Conservation (phyloP, 208 protist genomes). For the Porcisia deanei region DNA sequence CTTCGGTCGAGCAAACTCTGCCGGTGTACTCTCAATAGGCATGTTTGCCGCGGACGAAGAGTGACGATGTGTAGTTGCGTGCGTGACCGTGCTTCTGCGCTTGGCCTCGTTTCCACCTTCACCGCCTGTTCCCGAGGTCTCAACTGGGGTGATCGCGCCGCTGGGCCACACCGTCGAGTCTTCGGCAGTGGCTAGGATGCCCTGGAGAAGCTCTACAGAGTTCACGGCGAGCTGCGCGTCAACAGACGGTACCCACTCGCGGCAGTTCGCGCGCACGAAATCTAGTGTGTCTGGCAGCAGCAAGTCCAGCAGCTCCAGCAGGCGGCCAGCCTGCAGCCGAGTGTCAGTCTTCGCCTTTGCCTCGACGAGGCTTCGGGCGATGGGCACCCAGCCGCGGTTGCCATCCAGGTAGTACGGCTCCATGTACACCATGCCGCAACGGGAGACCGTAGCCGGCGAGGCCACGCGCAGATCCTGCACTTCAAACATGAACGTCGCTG, state of each 20-base stretch:
- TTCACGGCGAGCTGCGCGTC: constrained; percentile 92
- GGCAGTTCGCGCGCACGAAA: constrained; percentile 86
- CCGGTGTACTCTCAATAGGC: constrained; percentile 37
- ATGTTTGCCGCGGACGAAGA: constrained; percentile 14
- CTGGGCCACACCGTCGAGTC: constrained; percentile 56
- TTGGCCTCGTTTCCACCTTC: constrained; percentile 27
- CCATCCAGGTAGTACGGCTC: constrained; percentile 94
- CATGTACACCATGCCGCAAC: constrained; percentile 99
- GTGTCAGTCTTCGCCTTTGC: constrained; percentile 49
- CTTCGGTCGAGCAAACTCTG: constrained; percentile 66
- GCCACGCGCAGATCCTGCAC: constrained; percentile 97
- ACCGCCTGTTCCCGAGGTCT: constrained; percentile 29
- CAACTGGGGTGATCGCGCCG: constrained; percentile 39
- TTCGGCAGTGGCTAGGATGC: constrained; percentile 61
- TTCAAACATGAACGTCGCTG: constrained; percentile 98
- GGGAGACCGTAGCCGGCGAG: constrained; percentile 98
- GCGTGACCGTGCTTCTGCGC: constrained; percentile 4
- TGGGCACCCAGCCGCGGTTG: constrained; percentile 86
- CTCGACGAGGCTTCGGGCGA: constrained; percentile 67
- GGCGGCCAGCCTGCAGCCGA: constrained; percentile 53
- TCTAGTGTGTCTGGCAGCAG: constrained; percentile 85
- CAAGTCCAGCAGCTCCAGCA: constrained; percentile 74
- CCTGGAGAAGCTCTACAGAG: constrained; percentile 90
- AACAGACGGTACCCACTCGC: constrained; percentile 88
- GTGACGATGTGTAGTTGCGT: constrained; percentile 15